A percentile compares a stretch with the other conserved stretches of the same genome.
Evolutionary conservation across 2,329 filamentous ascomycete genomes (phyloP).

Genomic region (Emmonsiellopsis sp.): DNA sequence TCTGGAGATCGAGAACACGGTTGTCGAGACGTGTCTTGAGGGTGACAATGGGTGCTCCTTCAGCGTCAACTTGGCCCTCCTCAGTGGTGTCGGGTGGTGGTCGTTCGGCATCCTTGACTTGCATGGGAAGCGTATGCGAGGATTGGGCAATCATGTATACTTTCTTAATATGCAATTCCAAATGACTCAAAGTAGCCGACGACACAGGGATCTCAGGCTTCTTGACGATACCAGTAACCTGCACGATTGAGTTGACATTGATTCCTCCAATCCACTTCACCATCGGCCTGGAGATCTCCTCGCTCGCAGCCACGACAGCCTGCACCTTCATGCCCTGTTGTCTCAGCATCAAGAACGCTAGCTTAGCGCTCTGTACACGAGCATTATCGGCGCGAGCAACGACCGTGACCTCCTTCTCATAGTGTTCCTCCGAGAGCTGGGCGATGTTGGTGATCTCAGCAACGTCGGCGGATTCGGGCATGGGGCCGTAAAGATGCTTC

Average conservation of each 20-base stretch:
- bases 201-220: slow-evolving; percentile 81
- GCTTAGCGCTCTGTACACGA: slow-evolving; percentile 79
- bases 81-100: slow-evolving; percentile 37
- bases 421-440: slow-evolving; percentile 46
- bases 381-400: slow-evolving; percentile 80
- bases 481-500: slow-evolving; percentile 72
- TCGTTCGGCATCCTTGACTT: slow-evolving; percentile 45
- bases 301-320: slow-evolving; percentile 61
- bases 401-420: slow-evolving; percentile 64
- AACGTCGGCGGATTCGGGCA: slow-evolving; percentile 50
- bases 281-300: slow-evolving; percentile 70
- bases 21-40: slow-evolving; percentile 85
- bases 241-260: slow-evolving; percentile 71
- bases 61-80: slow-evolving; percentile 43
- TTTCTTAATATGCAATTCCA: slow-evolving; percentile 83
- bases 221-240: slow-evolving; percentile 71
- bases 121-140: slow-evolving; percentile 52
- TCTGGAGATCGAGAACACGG: slow-evolving; percentile 83
- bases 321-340: slow-evolving; percentile 74
- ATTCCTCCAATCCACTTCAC: slow-evolving; percentile 78
- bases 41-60: slow-evolving; percentile 59
- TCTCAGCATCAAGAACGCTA: slow-evolving; percentile 80
- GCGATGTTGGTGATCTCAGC: slow-evolving; percentile 53
- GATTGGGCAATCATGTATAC: slow-evolving; percentile 67
- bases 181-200: slow-evolving; percentile 68